Base-by-base conservation (phyloP, 176 grass and related monocot species). In the Zizania latifolia region DNA sequence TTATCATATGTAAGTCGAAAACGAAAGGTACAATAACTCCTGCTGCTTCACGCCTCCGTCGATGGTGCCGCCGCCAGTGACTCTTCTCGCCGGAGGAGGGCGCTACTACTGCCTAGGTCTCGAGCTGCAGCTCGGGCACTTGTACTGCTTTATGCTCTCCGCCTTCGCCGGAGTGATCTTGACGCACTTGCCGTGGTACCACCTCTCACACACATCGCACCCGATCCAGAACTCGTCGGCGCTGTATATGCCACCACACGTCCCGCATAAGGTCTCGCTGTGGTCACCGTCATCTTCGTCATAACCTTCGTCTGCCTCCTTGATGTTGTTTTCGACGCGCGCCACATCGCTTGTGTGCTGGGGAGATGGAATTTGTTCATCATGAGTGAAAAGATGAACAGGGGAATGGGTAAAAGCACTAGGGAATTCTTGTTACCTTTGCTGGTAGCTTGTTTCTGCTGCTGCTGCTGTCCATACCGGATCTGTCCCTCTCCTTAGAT, bases 141-240 rank as follows among this genome's bases (percentile, higher is more conserved):
- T 99, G 53, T 99, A 99, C 68, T 99, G 96, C 77, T 94, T 99
- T 82, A 99, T 99, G 71, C 89, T 94, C 19, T 99, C 92, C 2
- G 96, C 96, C 84, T 99, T 99, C 0, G 85, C 89, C 6, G 95
- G 95, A 50, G 89, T 99, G 76, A 94, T 94, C 89, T 94, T 99
- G 75, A 99, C 95, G 8, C 95, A 94, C 69, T 99, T 99, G 24
- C 95, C 95, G 5, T 99, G 95, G 32, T 89, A 99, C 95, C 95
- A 99, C 79, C 81, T 91, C 69, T 94, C 91, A 1, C 95, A 99
- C 34, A 92, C 60, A n/a, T 99, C 95, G 9, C 95, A 98, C 1
- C 91, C 89, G 2, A 94, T 99, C 95, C 95, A 94, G 69, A 99
- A 99, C 77, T 99, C 96, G 3, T 90, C 85, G 0, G 96, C 89